Evolutionary conservation across 202 grass and related monocot genomes (phyloP), one percentile per base, ranked within the genome.

Genomic region (Musa balbisiana): DNA sequence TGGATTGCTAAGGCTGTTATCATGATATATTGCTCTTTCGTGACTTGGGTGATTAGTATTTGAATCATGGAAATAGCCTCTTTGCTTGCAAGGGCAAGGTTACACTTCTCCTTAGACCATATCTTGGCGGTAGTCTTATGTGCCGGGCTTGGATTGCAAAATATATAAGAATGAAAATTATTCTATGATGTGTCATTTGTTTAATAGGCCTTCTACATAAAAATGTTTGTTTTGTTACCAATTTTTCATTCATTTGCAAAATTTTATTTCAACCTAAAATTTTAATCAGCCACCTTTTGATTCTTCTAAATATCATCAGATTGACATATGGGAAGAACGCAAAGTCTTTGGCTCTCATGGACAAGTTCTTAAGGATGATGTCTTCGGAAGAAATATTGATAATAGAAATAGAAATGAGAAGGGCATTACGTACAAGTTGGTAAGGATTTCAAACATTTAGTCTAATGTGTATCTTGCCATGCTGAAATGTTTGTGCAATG

Each of bases 301-400:
- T 23, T 54, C 21, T 33, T 56, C 52, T 51, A 58, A 54, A 79
- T 49, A 24, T 11, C 67, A 83, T 22, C 82, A 98, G 94, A 68
- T 98, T 82, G 65, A 78, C 60, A 92, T 94, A 78, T 98, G 91
- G 94, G 86, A 89, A 59, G 88, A 98, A 22, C 88, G 88, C 67
- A 94, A 91, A 75, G 84, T 98, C 75, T 94, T 98, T 88, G 88
- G 91, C 52, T 85, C 82, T 24, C 88, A 84, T 70, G 85, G 82
- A 76, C 83, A 87, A 75, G 81, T 72, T 73, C 67, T 94, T 13
- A 98, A 98, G 77, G 91, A 94, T 82, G 85, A 93, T 15, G 86
- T 89, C 60, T 83, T 85, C 9, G 80, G 80, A 60, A 92, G 79
- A 64, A 86, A 83, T 67, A 70, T 64, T 58, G 86, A 89, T 67